Evolutionary conservation across 2,329 filamentous ascomycete species (phyloP), one percentile per base, ranked within the genome.

Genomic region (Colletotrichum plurivorum): DNA sequence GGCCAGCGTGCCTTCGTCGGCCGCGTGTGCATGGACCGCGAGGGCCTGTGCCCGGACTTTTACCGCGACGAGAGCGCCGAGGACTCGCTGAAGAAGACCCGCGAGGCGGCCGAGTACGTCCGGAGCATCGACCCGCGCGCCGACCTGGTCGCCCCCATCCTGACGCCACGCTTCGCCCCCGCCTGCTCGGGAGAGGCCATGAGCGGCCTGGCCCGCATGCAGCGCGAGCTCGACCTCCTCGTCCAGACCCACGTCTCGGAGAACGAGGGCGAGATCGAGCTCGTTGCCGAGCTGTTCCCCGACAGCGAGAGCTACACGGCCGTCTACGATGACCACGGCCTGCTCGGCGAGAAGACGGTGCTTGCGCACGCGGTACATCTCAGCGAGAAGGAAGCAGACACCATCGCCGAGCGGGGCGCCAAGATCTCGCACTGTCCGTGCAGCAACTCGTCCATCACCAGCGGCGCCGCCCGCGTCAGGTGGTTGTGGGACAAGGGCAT

Each of bases 1-100:
- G 96, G 96, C 52, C 96, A 99, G 81, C 87, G 96, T 61, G 96
- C 96, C 7, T 93, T 98, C 72, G 89, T 99, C 48, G 96, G 96
- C 39, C 88, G 96, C 48, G 93, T 97, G n/a, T 98, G 95, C 84
- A 98, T 99, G 96, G 94, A 98, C 78, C 87, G 87, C 36, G 78
- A 79, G 0, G 78, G 82, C 0, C 80, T 92, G 5, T 91, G 90
- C 45, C 95, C 95, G 0, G 86, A 88, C 1, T 93, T 92, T 82
- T 98, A 98, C 82, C 87, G 90, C 22, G 96, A 99, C 78, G 87
- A 88, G 66, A 90, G 87, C 16, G 80, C 90, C 0, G 87, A 87
- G 2, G 82, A 85, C 25, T 86, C 90, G 0, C 63, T 94, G 0
- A 73, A 78, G 2, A 85, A 86, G 45, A 92, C 92, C 0, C 78